Evolutionary conservation across 1,284 basidiomycete species (phyloP), one percentile per base, ranked within the genome.

Genomic region (Malassezia dermatis): DNA sequence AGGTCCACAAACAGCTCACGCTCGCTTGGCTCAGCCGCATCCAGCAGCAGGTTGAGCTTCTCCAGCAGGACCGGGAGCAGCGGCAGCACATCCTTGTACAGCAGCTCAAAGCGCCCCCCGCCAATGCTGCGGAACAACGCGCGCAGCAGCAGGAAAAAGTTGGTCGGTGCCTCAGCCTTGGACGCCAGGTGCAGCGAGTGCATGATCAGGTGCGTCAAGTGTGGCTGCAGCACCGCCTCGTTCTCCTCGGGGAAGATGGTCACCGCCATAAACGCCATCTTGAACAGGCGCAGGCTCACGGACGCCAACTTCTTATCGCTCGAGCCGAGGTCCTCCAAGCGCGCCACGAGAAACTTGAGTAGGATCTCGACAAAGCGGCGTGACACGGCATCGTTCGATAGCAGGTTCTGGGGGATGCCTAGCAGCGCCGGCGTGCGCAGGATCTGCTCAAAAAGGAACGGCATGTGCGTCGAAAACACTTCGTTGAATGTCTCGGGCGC

Each of bases 11-110:
- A 89, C 17, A 73, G 57, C 49, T 74, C 71, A 24, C 69, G 60
- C 34, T 65, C 45, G 46, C 63, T 61, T 17, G 67, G 60, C 52
- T 74, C 70, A 2, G 71, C 71, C 0, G 68, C 67, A 46, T 67
- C 67, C 58, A 74, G 64, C n/a, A 74, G 58, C 45, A 63, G 54
- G 62, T 94, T 94, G 47, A 99, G 80, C 64, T 85, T 89, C 75
- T 98, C 94, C 53, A 99, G 81, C 84, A 98, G 89, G 70, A 96
- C 91, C 19, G 93, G 93, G 1, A 99, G 80, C 30, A 98, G 82
- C 2, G 95, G 93, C 12, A 96, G 79, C 5, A 99, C 91, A 70
- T 95, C 93, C 73, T 93, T 91, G 79, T 98, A 99, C 41, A 98
- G 78, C 35, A 88, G 80, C 75, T 98, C 94, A 75, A 95, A 96